These are phyloP conservation scores for Magnaporthiopsis incrustans DNA, from an alignment of 2,329 filamentous ascomycete genomes.

Conservation along the genomic window DNA sequence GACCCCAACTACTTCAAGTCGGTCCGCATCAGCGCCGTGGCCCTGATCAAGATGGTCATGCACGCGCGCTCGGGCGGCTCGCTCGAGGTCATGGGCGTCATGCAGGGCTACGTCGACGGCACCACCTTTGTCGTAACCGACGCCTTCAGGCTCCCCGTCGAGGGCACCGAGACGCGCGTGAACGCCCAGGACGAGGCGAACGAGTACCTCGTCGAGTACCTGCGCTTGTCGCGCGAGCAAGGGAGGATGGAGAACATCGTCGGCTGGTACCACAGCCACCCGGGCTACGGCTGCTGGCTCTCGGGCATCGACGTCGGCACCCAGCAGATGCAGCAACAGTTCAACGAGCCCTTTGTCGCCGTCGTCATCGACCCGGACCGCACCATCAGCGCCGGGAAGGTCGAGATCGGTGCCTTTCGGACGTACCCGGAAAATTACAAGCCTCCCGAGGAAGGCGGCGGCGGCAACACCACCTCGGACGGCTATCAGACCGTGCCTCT, in stretches of 20 bases:
- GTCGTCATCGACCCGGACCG: slow-evolving; percentile 95
- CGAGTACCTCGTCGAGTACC: slow-evolving; percentile 90
- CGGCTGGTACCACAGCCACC: slow-evolving; percentile 97
- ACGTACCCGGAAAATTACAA: slow-evolving; percentile 76
- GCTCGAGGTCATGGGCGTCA: slow-evolving; percentile 94
- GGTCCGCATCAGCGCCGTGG: slow-evolving; percentile 87
- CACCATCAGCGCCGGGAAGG: slow-evolving; percentile 88
- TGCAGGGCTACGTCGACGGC: slow-evolving; percentile 87
- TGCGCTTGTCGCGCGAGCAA: slow-evolving; percentile 67
- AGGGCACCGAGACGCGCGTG: slow-evolving; percentile 96
- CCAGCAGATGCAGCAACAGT: slow-evolving; percentile 76
- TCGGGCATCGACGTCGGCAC: slow-evolving; percentile 92
- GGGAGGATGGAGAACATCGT: slow-evolving; percentile 82
- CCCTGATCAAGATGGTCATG: slow-evolving; percentile 98
- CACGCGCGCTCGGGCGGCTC: slow-evolving; percentile 91
- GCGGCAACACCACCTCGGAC: slow-evolving; percentile 30
- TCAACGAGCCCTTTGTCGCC: slow-evolving; percentile 84
- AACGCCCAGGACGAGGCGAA: slow-evolving; percentile 95
- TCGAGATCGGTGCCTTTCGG: slow-evolving; percentile 94
- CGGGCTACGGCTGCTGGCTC: slow-evolving; percentile 96
- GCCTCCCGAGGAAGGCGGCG: slow-evolving; percentile 21
- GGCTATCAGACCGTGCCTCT: slow-evolving; percentile 74
- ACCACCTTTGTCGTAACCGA: slow-evolving; percentile 89
- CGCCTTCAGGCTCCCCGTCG: slow-evolving; percentile 86
- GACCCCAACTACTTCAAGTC: slow-evolving; percentile 86